Base-by-base conservation (phyloP, 768 basidiomycete species). In the Lactifluus piperatus region DNA sequence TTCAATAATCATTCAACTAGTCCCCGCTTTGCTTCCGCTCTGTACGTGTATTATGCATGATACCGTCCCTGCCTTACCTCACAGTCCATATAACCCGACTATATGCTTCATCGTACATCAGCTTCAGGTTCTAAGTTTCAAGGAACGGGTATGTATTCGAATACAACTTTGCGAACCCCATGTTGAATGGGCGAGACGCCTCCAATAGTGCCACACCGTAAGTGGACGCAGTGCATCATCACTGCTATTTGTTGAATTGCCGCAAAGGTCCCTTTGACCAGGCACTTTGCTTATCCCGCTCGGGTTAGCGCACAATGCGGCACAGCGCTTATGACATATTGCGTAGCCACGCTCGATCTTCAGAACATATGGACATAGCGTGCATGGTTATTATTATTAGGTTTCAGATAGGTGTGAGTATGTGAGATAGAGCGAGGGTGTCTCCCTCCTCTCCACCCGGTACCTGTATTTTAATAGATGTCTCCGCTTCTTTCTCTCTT, bases 21-120 rank as follows among this genome's bases (percentile, higher is more conserved):
- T 47, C 50, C 54, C 60, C 60, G 60, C 60, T 61, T 52, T 61
- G 60, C 50, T 56, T 45, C 60, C 55, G 60, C 60, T 61, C 55
- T 37, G 53, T 32, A 39, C 13, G 10, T 26, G 18, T 26, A 24
- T n/a, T 22, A 6, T 49, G 36, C 20, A 37, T 16, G 3, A 26
- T 49, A 10, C 34, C 47, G 43, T 44, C 20, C 4, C 30, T 36
- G 26, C 22, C 39, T 29, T 44, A 44, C 43, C 43, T 53, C 52
- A 44, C 27, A 7, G 29, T n/a, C 5, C 45, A 37, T 20, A 20
- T 27, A 27, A 29, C 54, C n/a, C 32, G 45, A 29, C 7, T 39
- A 37, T 47, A 55, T 55, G 24, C 54, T 13, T 9, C 10, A 29
- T 11, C 14, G 14, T 50, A 34, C 26, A 39, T 44, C 43, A 44